Conservation (phyloP, 228 moss, liverwort and hornwort genomes). For the Sphagnum magellanicum region DNA sequence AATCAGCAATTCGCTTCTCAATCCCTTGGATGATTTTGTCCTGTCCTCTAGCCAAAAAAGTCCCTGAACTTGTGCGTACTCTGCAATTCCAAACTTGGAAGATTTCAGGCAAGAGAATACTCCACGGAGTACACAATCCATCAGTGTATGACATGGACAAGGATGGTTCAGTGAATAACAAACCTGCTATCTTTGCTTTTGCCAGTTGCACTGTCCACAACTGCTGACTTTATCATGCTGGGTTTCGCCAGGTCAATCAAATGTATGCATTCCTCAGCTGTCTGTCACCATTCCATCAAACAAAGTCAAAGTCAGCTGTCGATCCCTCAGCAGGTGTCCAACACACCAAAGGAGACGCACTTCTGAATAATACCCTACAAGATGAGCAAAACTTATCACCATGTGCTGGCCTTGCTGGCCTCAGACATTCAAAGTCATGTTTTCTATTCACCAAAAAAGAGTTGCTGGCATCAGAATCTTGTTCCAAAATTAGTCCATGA, state of each 20-base stretch:
- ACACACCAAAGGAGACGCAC: not conserved
- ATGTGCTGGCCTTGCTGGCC: not conserved
- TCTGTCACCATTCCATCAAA: conserved; percentile 13
- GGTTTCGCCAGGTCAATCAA: conserved; percentile 78
- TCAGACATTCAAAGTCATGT: not conserved
- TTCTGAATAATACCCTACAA: not conserved
- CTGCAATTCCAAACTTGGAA: conserved; percentile 18
- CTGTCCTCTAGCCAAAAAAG: conserved; percentile 87
- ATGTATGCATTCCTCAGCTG: conserved; percentile 74
- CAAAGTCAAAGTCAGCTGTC: not conserved
- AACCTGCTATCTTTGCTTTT: conserved; percentile 99
- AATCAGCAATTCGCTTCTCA: conserved; percentile 88
- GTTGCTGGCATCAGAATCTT: too few relatives aligned
- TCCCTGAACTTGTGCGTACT: conserved; percentile 98
- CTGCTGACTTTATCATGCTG: conserved; percentile 86
- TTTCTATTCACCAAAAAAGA: not conserved
- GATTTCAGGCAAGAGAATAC: not conserved
- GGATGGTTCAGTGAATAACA: not conserved
- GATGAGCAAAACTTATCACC: not conserved
- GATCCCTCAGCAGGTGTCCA: not conserved
- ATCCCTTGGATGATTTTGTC: conserved; percentile 56
- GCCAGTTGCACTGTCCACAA: conserved; percentile 97
- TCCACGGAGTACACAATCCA: not conserved
- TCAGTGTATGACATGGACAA: not conserved
- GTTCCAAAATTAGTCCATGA: not conserved